A percentile compares a stretch with the other conserved stretches of the same genome.
phyloP scores from a whole-genome alignment of 2,329 filamentous ascomycete genomes.

The Amesomyces nigricolor region DNA sequence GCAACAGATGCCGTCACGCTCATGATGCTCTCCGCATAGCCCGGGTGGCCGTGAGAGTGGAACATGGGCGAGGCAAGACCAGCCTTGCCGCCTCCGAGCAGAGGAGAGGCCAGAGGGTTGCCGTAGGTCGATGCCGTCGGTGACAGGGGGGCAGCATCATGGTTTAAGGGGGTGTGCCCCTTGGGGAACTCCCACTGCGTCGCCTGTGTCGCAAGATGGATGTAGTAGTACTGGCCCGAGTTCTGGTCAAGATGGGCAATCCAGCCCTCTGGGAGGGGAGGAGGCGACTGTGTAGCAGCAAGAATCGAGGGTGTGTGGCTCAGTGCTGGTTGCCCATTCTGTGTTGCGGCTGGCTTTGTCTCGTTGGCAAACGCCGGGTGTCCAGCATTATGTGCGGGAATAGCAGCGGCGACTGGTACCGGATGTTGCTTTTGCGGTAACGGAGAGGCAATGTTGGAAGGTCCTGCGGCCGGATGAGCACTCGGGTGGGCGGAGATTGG shows the following conservation, averaged over 20 bases:
- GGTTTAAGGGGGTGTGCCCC: conserved; percentile 80
- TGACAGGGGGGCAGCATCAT: conserved; percentile 77
- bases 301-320: conserved; percentile 43
- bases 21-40: conserved; percentile 81
- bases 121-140: conserved; percentile 73
- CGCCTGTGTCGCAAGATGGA: conserved; percentile 88
- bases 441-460: conserved; percentile 12
- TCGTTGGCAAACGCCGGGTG: conserved; percentile 76
- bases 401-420: conserved; percentile 18
- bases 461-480: conserved; percentile 11
- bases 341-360: conserved; percentile 42
- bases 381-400: conserved; percentile 17
- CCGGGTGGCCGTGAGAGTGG: conserved; percentile 67
- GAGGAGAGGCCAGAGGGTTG: conserved; percentile 65
- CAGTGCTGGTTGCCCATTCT: conserved; percentile 45
- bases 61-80: conserved; percentile 76
- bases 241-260: conserved; percentile 94
- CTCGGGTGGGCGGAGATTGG: conserved; percentile 3
- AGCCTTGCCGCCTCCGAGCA: conserved; percentile 58
- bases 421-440: conserved; percentile 21
- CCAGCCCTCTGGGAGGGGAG: conserved; percentile 94
- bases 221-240: conserved; percentile 98
- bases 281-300: conserved; percentile 69
- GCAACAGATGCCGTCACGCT: conserved; percentile 69
- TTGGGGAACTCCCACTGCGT: conserved; percentile 99